Conservation (phyloP, 768 basidiomycete species). For the Termitomyces titanicus region DNA sequence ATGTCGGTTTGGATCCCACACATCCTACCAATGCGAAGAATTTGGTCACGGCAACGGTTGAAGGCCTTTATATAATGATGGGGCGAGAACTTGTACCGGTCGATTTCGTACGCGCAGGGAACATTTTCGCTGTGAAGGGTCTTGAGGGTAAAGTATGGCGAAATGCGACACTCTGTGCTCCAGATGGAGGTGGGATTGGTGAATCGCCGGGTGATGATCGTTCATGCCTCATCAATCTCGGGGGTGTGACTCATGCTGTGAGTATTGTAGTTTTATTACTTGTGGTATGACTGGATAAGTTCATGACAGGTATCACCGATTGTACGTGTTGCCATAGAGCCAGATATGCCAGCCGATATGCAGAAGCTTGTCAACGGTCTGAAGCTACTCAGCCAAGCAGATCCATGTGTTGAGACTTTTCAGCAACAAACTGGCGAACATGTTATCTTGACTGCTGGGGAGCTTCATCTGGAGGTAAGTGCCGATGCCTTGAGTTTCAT, state of each 20-base stretch:
- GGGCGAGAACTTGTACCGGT: constrained; percentile 89
- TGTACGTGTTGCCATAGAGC: constrained; percentile 92
- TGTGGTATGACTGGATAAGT: constrained; percentile 1
- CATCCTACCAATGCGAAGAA: constrained; percentile 70
- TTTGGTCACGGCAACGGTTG: constrained; percentile 56
- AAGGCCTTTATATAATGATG: constrained; percentile 95
- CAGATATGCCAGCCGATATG: constrained; percentile 79
- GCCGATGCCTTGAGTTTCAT: not conserved
- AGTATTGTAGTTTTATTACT: constrained; percentile 12
- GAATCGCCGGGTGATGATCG: constrained; percentile 27
- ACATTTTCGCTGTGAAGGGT: constrained; percentile 91
- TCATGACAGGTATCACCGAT: constrained; percentile 73
- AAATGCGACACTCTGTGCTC: constrained; percentile 84
- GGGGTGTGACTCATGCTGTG: constrained; percentile 64
- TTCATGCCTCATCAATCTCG: constrained; percentile 75
- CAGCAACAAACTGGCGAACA: constrained; percentile 97
- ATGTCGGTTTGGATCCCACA: constrained; percentile 51
- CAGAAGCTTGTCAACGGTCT: constrained; percentile 84
- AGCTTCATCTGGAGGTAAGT: constrained; percentile 88
- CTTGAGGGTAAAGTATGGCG: constrained; percentile 88
- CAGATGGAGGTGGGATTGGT: constrained; percentile 41
- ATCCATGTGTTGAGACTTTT: constrained; percentile 96
- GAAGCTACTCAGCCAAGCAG: constrained; percentile 87
- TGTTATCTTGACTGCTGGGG: constrained; percentile 94
- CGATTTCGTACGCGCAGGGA: constrained; percentile 81